Base-by-base conservation (phyloP, 176 grass and related monocot species). In the Alloteropsis semialata region DNA sequence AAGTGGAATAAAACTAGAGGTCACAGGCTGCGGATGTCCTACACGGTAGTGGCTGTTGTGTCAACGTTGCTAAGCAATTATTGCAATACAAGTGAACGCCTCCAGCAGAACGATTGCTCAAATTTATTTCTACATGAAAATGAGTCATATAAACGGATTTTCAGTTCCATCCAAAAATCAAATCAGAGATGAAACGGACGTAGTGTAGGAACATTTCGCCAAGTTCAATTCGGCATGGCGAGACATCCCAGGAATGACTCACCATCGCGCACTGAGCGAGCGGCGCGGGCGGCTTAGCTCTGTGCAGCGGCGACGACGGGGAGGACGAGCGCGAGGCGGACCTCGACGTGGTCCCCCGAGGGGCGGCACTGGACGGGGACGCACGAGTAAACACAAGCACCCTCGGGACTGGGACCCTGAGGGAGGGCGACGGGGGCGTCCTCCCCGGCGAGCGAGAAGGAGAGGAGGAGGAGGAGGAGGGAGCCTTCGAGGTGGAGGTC, bases 31-130 rank as follows among this genome's bases (percentile, higher is more conserved):
- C 0, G 1, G 61, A 30, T 37, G 18, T 34, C 57, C 16, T 56
- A 86, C 62, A 97, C 95, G 90, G 94, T 68, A 97, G 27, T 55
- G 88, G 95, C 51, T 89, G 85, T 46, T 94, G 92, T 72, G 88
- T 97, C 82, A 97, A 69, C 74, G 79, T 97, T 67, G 81, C n/a
- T 51, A 92, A 94, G 67, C 92, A 97, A 24, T 55, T 18, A 76
- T 91, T 94, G 74, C 95, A 94, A 66, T 92, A 92, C 42, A 97
- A 82, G 86, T 92, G 61, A 34, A 94, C 80, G 1, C 63, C 88
- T 42, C 85, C 80, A 55, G 87, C 60, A 85, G 92, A 91, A 54
- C 94, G 80, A 15, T 1, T 68, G 76, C 91, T 97, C 48, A 89
- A 49, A 85, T 97, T 92, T 97, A 77, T 46, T 51, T 57, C 46